Percentiles rank a stretch among this genome's conserved stretches.
Evolutionary conservation across 306 rosid genomes (phyloP).

Genomic region (Ammopiptanthus mongolicus): DNA sequence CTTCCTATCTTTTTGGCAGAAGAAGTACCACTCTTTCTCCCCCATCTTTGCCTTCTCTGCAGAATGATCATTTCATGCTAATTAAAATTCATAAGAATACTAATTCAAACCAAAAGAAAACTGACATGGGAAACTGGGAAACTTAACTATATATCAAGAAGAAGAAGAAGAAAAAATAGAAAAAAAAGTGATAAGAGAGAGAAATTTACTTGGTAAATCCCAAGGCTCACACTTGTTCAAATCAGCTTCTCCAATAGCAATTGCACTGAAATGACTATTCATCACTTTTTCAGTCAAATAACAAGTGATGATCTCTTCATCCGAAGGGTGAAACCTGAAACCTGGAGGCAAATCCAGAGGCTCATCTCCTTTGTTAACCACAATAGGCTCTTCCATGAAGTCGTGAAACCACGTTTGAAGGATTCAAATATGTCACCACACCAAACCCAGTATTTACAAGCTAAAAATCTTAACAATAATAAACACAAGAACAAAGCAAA

Average conservation of each 20-base stretch:
- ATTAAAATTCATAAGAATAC: not conserved
- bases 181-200: not conserved
- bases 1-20: constrained; percentile 80
- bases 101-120: not conserved
- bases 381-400: constrained; percentile 47
- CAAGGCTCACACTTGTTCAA: constrained; percentile 89
- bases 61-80: not conserved
- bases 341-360: constrained; percentile 83
- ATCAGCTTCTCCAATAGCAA: constrained; percentile 88
- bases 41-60: constrained; percentile 95
- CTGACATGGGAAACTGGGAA: not conserved
- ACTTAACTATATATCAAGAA: too few relatives aligned
- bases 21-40: constrained; percentile 91
- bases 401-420: not conserved
- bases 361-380: constrained; percentile 46
- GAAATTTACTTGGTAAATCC: constrained; percentile 78
- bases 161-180: not conserved
- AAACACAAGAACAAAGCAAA: not conserved
- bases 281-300: constrained; percentile 66
- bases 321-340: constrained; percentile 89
- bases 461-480: not conserved
- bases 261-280: constrained; percentile 56
- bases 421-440: constrained; percentile 10
- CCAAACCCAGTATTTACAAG: constrained; percentile 7
- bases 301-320: constrained; percentile 65